Evolutionary conservation across 129 eudicot species (phyloP), one percentile per base, ranked within the genome.

Genomic region (Apium graveolens): DNA sequence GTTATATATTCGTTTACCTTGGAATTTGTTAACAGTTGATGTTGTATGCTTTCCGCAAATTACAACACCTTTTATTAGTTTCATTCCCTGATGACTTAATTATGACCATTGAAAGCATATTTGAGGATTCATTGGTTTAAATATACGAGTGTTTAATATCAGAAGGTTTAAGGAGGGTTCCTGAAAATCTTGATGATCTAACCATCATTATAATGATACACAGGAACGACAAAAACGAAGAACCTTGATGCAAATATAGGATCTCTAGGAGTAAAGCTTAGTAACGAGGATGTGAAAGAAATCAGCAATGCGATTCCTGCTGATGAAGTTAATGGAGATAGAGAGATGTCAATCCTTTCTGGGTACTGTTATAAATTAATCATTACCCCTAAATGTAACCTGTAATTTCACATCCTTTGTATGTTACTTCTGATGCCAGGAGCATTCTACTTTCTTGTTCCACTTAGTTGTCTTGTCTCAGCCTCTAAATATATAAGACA

Each of bases 171-270:
- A 1, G 3, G 63, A 55, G 66, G 32, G 27, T 57, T 57, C 66
- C 27, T 57, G 3, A n/a, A 57, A 1, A 57, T 57, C 2, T 10
- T n/a, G 32, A 10, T n/a, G 16, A 16, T 57, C 66, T 57, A 53
- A 53, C 29, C 12, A 0, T 53, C 27, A 53, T n/a, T 9, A n/a
- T 10, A n/a, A n/a, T 57, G 66, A 8, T 45, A 11, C 35, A 60
- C 78, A 87, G 87, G 92, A 75, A 89, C 92, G 12, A 86, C 90
- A 55, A 86, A 89, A 81, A 76, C 83, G 31, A 89, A 86, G 84
- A 88, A 88, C 83, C 88, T 88, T 34, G 83, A 83, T 68, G 82
- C 79, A 62, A 88, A 88, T 74, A 26, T 85, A 55, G 88, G 86
- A 74, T 75, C 90, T 7, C 26, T 84, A 68, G 55, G 62, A 11